phyloP scores from a whole-genome alignment of 495 filamentous ascomycete genomes.

The Halenospora varia region DNA sequence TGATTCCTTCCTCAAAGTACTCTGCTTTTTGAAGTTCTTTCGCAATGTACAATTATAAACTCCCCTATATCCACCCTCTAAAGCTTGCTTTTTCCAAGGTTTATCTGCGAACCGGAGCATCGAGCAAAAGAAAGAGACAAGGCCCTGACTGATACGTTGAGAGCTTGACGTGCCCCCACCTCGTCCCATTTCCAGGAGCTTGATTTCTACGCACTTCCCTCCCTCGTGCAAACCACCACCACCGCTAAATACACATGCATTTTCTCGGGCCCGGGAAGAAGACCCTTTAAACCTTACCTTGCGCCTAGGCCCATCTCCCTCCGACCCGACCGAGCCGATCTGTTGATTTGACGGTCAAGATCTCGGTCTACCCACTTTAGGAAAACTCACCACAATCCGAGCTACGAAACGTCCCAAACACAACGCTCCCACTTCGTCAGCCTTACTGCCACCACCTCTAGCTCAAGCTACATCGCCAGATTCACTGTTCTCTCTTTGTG shows the following conservation, averaged over 20 bases:
- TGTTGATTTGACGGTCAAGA: neutral
- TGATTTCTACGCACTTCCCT: neutral
- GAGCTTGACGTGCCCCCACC: neutral
- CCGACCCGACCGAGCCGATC: neutral
- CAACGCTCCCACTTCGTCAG: neutral
- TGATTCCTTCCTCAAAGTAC: no score
- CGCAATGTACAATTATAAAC: no score
- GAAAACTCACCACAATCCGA: neutral
- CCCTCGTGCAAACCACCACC: neutral
- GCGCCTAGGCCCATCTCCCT: neutral
- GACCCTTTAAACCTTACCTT: neutral
- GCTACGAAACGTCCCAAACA: neutral
- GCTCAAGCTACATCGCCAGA: neutral
- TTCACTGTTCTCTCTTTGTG: neutral
- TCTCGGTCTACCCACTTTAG: neutral
- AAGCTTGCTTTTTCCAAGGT: neutral
- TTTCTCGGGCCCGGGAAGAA: neutral
- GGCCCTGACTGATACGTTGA: neutral
- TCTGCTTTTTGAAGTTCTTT: no score
- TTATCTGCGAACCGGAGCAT: neutral
- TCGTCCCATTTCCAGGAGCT: neutral
- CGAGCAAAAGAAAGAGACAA: neutral
- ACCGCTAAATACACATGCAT: neutral
- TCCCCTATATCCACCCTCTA: no score
- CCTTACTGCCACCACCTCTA: neutral